phyloP scores from a whole-genome alignment of 2,329 filamentous ascomycete genomes.

The Colletotrichum caudatum region DNA sequence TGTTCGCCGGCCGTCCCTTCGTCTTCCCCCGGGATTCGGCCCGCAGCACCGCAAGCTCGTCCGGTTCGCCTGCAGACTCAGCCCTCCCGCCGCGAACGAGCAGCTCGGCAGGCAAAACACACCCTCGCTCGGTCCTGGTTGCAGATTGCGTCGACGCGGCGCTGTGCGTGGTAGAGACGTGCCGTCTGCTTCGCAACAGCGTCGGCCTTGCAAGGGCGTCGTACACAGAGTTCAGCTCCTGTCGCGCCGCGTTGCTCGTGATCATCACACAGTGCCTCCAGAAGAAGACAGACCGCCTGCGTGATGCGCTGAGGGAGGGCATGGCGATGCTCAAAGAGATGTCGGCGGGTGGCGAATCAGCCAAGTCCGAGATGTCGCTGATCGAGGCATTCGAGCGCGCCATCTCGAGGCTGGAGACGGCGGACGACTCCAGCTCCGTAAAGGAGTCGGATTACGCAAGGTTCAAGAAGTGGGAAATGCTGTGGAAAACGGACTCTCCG shows the following conservation, averaged over 20 bases:
- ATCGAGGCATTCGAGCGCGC: conserved; percentile 65
- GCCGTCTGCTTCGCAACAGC: conserved; percentile 61
- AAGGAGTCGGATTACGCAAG: conserved; percentile 63
- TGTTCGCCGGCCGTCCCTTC: conserved; percentile 67
- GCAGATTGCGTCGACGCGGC: conserved; percentile 66
- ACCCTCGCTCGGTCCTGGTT: conserved; percentile 56
- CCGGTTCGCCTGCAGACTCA: conserved; percentile 47
- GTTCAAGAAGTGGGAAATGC: conserved; percentile 52
- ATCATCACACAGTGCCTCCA: conserved; percentile 55
- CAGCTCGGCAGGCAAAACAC: conserved; percentile 43
- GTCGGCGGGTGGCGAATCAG: conserved; percentile 64
- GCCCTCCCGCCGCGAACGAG: conserved; percentile 43
- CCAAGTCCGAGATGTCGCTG: conserved; percentile 64
- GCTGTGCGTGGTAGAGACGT: conserved; percentile 62
- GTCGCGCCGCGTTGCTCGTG: conserved; percentile 65
- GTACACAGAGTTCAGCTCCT: conserved; percentile 68
- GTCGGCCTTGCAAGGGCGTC: conserved; percentile 66
- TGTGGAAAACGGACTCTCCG: conserved; percentile 56
- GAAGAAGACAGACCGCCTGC: conserved; percentile 54
- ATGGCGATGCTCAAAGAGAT: conserved; percentile 65
- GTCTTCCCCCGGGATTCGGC: conserved; percentile 55
- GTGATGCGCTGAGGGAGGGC: conserved; percentile 60
- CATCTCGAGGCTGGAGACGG: conserved; percentile 58
- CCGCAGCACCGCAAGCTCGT: conserved; percentile 48
- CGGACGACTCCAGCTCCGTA: conserved; percentile 49